Conservation (phyloP, 768 basidiomycete genomes). For the Polyporus arcularius region DNA sequence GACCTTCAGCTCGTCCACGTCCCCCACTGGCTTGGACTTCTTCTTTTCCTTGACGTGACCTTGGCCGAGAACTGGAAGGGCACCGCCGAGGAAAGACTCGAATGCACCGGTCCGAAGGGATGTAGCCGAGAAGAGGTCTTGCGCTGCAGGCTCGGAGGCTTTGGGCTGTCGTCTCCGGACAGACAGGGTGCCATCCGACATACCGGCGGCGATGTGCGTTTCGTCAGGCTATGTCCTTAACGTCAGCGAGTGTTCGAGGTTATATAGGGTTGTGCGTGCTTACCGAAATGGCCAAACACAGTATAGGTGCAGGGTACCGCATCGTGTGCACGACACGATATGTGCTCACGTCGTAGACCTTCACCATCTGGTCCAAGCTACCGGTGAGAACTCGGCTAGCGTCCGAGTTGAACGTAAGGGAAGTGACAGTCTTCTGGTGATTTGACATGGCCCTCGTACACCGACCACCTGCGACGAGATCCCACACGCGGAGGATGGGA, state of each 20-base stretch:
- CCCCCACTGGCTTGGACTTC: slow-evolving; percentile 53
- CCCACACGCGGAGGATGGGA: slow-evolving; percentile 93
- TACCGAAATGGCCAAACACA: slow-evolving; percentile 91
- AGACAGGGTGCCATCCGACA: slow-evolving; percentile 98
- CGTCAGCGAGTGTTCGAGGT: not conserved
- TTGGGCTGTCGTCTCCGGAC: slow-evolving; percentile 86
- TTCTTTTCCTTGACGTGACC: slow-evolving; percentile 52
- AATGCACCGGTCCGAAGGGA: slow-evolving; percentile 57
- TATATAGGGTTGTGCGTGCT: slow-evolving; percentile 29
- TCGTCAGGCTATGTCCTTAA: slow-evolving; percentile 75
- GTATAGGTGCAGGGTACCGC: slow-evolving; percentile 92
- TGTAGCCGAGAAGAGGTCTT: slow-evolving; percentile 36
- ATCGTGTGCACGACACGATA: slow-evolving; percentile 98
- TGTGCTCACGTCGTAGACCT: slow-evolving; percentile 92
- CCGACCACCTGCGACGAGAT: slow-evolving; percentile 86
- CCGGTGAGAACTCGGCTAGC: slow-evolving; percentile 85
- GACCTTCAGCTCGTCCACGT: slow-evolving; percentile 76
- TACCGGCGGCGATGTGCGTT: slow-evolving; percentile 95
- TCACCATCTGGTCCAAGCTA: slow-evolving; percentile 95
- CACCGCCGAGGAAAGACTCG: slow-evolving; percentile 64
- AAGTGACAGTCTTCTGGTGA: slow-evolving; percentile 97
- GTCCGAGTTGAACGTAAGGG: slow-evolving; percentile 76
- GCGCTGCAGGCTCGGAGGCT: slow-evolving; percentile 51
- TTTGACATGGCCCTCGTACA: slow-evolving; percentile 92
- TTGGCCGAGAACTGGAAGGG: slow-evolving; percentile 56